Base-by-base conservation (phyloP, 352 stramenopile genomes). In the Hyaloperonospora arabidopsidis region DNA sequence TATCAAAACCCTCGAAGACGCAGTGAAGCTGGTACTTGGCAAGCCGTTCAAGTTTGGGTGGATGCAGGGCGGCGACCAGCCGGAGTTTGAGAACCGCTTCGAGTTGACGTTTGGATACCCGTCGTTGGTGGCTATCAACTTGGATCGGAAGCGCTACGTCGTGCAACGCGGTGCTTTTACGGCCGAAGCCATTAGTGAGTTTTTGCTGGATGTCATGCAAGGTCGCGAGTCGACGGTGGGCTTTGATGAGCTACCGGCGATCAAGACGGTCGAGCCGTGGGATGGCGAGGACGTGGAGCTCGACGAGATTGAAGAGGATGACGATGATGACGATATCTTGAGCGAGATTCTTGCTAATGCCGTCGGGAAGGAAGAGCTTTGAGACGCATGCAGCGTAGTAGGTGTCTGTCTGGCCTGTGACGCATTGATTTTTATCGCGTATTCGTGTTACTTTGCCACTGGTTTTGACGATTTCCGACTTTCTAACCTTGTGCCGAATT, bases 1-100 rank as follows among this genome's bases (percentile, higher is more conserved):
- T 66, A 50, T 97, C n/a, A 65, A 58, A 8, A 90, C 76, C 18
- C 62, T 97, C 5, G 73, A 86, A 51, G 76, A 80, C 15, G 80
- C 78, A 0, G 88, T 87, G 4, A 95, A 96, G 68, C 60, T 84
- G 47, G 83, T 95, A 29, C 80, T 84, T 18, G 85, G 82, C 51
- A 95, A 95, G 68, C 89, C 87, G 22, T 93, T 97, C 61, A 87
- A 82, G 59, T 96, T 97, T 54, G 76, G 75, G 2, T 97, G 92
- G 92, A 81, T 94, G 38, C 83, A 96, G 52, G 90, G 81, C 13
- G 87, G 86, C 14, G 77, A 95, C 50, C 90, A 97, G 61, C 63
- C 68, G 10, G 74, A 61, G 13, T 81, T 96, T 32, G 89, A 97
- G 61, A 71, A 74, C 48, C 72, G 62, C 32, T 95, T 95, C 22